These are phyloP conservation scores for Paramarasmius palmivorus DNA, from an alignment of 1,284 basidiomycete species.

Conservation along the genomic window DNA sequence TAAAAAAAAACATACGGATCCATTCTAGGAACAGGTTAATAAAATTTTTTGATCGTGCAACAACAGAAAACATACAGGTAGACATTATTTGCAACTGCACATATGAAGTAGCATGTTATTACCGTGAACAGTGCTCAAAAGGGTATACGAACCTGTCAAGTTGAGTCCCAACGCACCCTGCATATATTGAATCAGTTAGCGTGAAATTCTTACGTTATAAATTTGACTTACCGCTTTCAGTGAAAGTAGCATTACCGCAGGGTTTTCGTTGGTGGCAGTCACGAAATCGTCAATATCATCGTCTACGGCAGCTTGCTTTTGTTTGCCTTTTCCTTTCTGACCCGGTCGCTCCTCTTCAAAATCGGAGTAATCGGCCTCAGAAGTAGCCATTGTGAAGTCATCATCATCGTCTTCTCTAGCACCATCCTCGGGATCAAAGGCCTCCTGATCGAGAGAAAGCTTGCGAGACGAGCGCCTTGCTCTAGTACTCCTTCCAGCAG, in stretches of 20 bases:
- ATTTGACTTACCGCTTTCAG: constrained; percentile 59
- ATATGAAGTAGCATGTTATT: background rate
- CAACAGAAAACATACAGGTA: constrained; percentile 62
- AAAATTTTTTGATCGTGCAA: background rate
- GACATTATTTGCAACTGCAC: constrained; percentile 80
- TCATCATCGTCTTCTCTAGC: constrained; percentile 27
- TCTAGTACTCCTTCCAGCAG: no score
- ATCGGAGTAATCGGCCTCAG: constrained; percentile 35
- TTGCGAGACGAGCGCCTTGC: background rate
- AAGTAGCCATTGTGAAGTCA: constrained; percentile 29
- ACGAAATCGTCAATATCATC: constrained; percentile 4
- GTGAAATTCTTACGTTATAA: background rate
- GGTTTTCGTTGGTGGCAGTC: constrained; percentile 42
- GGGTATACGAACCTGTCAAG: constrained; percentile 51
- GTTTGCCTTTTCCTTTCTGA: constrained; percentile 32
- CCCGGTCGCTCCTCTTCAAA: constrained; percentile 43
- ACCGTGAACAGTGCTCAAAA: background rate
- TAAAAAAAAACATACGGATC: constrained; percentile 67
- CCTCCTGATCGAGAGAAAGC: constrained; percentile 9
- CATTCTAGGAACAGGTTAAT: constrained; percentile 57
- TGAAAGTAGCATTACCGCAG: constrained; percentile 84
- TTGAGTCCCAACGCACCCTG: constrained; percentile 84
- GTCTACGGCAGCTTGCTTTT: constrained; percentile 23
- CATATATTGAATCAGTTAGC: background rate
- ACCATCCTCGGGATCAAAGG: constrained; percentile 20